Conservation (phyloP, 179 eudicot species). For the Gypsophila paniculata region DNA sequence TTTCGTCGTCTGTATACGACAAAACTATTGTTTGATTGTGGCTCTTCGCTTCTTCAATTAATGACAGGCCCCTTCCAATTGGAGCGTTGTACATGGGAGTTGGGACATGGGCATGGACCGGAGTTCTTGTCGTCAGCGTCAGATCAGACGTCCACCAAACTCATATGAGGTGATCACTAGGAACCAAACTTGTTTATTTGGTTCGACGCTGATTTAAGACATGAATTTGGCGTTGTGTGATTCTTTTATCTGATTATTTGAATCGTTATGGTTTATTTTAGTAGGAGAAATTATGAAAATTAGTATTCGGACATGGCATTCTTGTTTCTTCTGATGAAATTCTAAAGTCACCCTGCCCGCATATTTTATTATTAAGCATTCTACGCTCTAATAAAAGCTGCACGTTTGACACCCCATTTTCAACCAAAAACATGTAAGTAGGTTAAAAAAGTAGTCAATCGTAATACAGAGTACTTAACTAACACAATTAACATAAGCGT, state of each 20-base stretch:
- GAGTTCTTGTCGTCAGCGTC: constrained; percentile 16
- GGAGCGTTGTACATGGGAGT: neutral
- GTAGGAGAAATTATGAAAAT: too few species aligned
- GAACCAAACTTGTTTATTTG: constrained; percentile 12
- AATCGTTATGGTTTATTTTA: too few species aligned
- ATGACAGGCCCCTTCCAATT: neutral
- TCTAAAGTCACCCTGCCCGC: too few species aligned
- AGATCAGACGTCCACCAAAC: constrained; percentile 11
- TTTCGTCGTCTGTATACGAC: constrained; percentile 7
- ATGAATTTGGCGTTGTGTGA: neutral
- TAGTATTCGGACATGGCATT: too few species aligned
- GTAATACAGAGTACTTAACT: too few species aligned
- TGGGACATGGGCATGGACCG: neutral
- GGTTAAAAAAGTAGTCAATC: too few species aligned
- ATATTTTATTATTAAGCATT: too few species aligned
- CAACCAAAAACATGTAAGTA: too few species aligned
- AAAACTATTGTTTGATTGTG: constrained; percentile 3
- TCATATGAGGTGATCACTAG: constrained; percentile 17
- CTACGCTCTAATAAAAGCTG: too few species aligned
- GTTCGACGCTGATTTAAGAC: constrained; percentile 1
- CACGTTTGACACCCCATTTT: too few species aligned
- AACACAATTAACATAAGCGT: too few species aligned
- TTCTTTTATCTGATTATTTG: neutral
- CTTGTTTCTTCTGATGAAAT: too few species aligned
- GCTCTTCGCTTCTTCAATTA: constrained; percentile 14